A percentile compares a stretch with the other conserved stretches of the same genome.
Conservation (phyloP, 371 early-diverging fungal genomes). For the Mortierella sp. region DNA sequence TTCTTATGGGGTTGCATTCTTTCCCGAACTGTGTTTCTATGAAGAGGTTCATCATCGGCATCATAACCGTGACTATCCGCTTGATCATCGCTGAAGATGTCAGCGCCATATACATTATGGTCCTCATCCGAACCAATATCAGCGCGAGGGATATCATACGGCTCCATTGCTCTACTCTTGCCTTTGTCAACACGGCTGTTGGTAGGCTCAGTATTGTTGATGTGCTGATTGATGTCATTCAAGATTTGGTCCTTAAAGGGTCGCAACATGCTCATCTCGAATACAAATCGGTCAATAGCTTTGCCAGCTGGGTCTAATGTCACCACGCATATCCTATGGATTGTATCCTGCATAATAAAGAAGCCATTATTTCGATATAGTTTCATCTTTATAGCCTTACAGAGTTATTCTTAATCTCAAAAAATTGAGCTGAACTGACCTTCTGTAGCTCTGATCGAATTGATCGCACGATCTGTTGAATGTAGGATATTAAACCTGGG, state of each 20-base stretch:
- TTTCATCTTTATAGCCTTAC: too few species aligned
- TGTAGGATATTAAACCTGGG: slow-evolving; percentile 28
- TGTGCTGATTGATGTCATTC: not conserved
- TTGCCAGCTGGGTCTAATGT: slow-evolving; percentile 20
- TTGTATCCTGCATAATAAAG: slow-evolving; percentile 18
- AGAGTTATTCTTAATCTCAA: too few species aligned
- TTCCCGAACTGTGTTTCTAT: not conserved
- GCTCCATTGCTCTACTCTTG: slow-evolving; percentile 19
- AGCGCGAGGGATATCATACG: too few species aligned
- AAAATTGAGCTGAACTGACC: too few species aligned
- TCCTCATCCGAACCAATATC: not conserved
- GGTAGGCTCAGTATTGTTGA: not conserved
- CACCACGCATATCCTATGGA: slow-evolving; percentile 44
- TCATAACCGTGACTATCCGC: not conserved
- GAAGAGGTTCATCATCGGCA: slow-evolving; percentile 20
- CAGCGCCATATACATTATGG: not conserved
- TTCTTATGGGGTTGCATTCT: not conserved
- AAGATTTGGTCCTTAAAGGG: slow-evolving; percentile 17
- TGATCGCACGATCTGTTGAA: slow-evolving; percentile 33
- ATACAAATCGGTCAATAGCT: slow-evolving; percentile 48
- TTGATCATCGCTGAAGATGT: not conserved
- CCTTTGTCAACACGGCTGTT: slow-evolving; percentile 24
- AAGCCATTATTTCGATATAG: too few species aligned
- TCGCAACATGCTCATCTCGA: slow-evolving; percentile 34
- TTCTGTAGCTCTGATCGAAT: slow-evolving; percentile 36